Percentiles rank a stretch among this genome's conserved stretches.
Evolutionary conservation across 2,329 filamentous ascomycete species (phyloP).

Genomic region (Mollisia scopiformis): DNA sequence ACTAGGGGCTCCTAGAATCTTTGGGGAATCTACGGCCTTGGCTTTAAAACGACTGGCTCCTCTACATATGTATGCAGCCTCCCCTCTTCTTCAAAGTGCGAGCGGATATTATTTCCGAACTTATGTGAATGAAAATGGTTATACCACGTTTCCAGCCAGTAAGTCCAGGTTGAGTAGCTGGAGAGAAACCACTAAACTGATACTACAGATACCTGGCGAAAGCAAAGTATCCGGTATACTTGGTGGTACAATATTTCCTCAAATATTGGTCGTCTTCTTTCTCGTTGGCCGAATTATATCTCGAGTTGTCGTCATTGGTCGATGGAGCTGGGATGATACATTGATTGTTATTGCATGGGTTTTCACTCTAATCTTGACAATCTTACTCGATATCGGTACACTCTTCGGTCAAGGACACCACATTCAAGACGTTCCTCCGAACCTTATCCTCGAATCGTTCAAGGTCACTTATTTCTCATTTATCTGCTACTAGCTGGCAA

Average conservation of each 20-base stretch:
- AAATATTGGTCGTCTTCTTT: background rate
- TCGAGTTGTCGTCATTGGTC: background rate
- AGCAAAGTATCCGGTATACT: background rate
- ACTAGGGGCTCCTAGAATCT: too few relatives aligned
- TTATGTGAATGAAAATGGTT: background rate
- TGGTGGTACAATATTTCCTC: background rate
- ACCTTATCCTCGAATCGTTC: background rate
- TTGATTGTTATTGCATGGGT: background rate
- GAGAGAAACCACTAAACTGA: background rate
- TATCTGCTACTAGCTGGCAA: constrained; percentile 1
- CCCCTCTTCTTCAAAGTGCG: too few relatives aligned
- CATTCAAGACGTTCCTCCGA: background rate
- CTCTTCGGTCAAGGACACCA: constrained; percentile 5
- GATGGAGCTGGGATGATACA: constrained; percentile 2
- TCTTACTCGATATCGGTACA: background rate
- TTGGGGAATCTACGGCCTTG: too few relatives aligned
- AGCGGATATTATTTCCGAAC: background rate
- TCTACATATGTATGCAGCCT: too few relatives aligned
- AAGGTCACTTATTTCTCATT: background rate
- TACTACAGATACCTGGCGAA: background rate
- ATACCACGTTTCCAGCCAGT: background rate
- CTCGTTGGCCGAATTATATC: background rate
- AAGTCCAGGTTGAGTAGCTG: background rate
- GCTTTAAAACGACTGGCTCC: too few relatives aligned
- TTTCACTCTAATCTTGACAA: background rate